phyloP scores from a whole-genome alignment of 1,284 basidiomycete genomes.

The Fomes fomentarius region DNA sequence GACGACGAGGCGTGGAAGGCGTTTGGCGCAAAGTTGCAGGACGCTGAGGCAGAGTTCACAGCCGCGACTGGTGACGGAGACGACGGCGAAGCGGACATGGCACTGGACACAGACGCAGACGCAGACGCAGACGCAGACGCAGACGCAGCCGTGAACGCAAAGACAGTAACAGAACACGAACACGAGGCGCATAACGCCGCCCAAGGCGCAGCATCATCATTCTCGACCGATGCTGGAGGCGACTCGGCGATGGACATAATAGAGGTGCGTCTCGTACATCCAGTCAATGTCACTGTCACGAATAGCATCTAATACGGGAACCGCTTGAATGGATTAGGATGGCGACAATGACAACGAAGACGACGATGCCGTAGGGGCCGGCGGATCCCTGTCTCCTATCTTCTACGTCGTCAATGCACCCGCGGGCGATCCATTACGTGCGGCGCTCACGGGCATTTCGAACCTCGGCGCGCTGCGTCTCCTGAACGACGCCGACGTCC shows the following conservation, averaged over 20 bases:
- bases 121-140: background rate
- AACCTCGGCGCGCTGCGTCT: constrained; percentile 70
- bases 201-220: constrained; percentile 21
- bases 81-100: constrained; percentile 25
- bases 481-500: constrained; percentile 68
- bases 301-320: too few relatives aligned
- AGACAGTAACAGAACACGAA: too few relatives aligned
- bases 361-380: constrained; percentile 11
- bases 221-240: constrained; percentile 19
- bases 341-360: constrained; percentile 41
- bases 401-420: constrained; percentile 56
- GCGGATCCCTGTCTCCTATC: constrained; percentile 36
- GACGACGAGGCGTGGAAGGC: constrained; percentile 64
- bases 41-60: constrained; percentile 52
- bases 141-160: too few relatives aligned
- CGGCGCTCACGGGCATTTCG: constrained; percentile 52
- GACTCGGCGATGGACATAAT: constrained; percentile 26
- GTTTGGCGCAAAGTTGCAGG: constrained; percentile 53
- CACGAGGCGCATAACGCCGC: background rate
- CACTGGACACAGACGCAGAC: constrained; percentile 23
- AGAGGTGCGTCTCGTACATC: too few relatives aligned
- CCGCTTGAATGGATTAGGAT: constrained; percentile 29
- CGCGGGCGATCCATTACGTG: constrained; percentile 41
- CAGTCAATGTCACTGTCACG: too few relatives aligned
- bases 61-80: too few relatives aligned